Base-by-base conservation (phyloP, 306 rosid species). In the Heteromeles arbutifolia region DNA sequence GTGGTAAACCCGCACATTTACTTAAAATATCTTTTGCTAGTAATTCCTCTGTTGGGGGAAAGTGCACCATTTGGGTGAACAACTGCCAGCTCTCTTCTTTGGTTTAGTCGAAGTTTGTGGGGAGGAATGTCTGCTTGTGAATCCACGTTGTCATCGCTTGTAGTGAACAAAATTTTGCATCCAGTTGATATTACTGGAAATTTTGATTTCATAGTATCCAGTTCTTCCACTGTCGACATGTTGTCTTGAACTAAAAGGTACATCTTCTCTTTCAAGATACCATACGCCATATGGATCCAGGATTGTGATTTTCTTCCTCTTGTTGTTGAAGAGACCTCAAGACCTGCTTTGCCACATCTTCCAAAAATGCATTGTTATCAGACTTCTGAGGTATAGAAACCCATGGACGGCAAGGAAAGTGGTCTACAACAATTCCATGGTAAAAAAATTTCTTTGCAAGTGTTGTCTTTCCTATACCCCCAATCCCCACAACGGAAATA, bases 401-500 rank as follows among this genome's bases (percentile, higher is more conserved):
- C 89, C 83, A 78, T 12, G 39, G 75, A 34, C 80, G 82, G 70
- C 52, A 13, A 19, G 72, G 68, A 71, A 83, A 86, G 56, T 64
- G 65, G 2, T 53, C 2, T 7, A 28, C 25, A 13, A 72, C 39
- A 13, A 29, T 6, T 32, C 69, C 44, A 63, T 64, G 67, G 48
- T 73, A 15, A 74, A 26, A 86, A 43, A 86, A 73, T 39, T 34
- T 59, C 19, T 79, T 76, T 18, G 89, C 87, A 34, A 86, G 67
- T 58, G 84, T 76, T 26, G 84, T 83, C 84, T 86, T 86, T 44
- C 89, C 89, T 8, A 76, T 66, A 32, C 89, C 89, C 41, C 17
- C 25, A 63, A 86, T 86, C 67, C 87, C 89, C 29, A 73, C 78
- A 43, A 83, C 83, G 62, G 71, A 81, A 72, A 74, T n/a, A 29